Evolutionary conservation across 352 stramenopile genomes (phyloP), one percentile per base, ranked within the genome.

Genomic region (Globisporangium nodosum): DNA sequence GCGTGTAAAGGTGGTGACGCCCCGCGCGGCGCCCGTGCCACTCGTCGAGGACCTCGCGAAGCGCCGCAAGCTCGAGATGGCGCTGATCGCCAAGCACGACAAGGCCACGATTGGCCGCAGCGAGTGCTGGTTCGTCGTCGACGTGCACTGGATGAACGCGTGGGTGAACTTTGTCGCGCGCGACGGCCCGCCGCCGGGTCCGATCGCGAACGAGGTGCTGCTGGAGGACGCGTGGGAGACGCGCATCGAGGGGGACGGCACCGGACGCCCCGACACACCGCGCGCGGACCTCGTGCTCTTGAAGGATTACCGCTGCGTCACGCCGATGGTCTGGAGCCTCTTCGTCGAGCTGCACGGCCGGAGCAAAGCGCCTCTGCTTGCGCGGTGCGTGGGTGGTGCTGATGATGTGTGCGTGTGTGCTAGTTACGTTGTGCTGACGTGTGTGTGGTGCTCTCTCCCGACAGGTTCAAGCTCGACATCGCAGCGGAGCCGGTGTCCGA

Each of bases 291-390:
- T 92, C 0, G 58, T 70, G 58, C 53, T 84, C 45, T 67, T 60
- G 15, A 82, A 74, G 51, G 66, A 92, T 65, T 92, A 82, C 43
- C 79, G 79, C 8, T 78, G 78, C 52, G 80, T 92, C n/a, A 70
- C 80, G 2, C 79, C 82, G n/a, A 84, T 90, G 68, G 73, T 92
- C 35, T 92, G 78, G 78, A 80, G 76, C 51, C 58, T 92, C 20
- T 65, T 92, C 16, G 54, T 64, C 21, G 78, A 85, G 60, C 68
- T 92, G 16, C 76, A 92, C 42, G 80, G 82, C n/a, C 58, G 51
- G 21, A 71, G 63, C 52, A 64, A 74, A 12, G 60, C 81, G 33
- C 76, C 76, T 20, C 31, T 71, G 3, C 62, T 88, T 31, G 56
- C 68, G 51, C 49, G 69, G 42, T 64, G 33, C 18, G 31, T 46